Conservation (phyloP, 2,329 filamentous ascomycete genomes). For the Hypoxylon sp. region DNA sequence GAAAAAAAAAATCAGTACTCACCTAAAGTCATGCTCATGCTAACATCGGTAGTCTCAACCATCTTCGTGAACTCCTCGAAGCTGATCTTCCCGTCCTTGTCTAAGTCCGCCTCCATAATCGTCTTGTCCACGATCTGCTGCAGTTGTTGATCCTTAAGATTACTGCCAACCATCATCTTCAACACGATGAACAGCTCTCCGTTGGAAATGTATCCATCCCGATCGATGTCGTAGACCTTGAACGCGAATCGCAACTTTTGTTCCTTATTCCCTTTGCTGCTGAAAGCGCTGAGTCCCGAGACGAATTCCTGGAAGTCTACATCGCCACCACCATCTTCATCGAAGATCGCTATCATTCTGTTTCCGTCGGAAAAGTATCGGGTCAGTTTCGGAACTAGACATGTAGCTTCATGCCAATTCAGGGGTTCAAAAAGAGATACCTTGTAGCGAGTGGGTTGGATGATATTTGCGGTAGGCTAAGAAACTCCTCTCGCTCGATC, state of each 20-base stretch:
- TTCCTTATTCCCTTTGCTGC: conserved; percentile 98
- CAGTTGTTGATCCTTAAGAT: conserved; percentile 98
- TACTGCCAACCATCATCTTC: conserved; percentile 99
- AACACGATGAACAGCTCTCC: conserved; percentile 99
- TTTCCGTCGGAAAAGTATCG: neutral
- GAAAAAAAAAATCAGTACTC: conserved; percentile 55
- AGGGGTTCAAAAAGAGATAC: conserved; percentile 61
- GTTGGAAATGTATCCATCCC: conserved; percentile 98
- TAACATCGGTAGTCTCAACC: conserved; percentile 93
- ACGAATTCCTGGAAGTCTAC: conserved; percentile 99
- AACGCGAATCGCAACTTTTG: conserved; percentile 98
- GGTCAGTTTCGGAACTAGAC: conserved; percentile 11
- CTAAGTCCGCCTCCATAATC: conserved; percentile 98
- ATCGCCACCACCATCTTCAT: conserved; percentile 97
- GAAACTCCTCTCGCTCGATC: conserved; percentile 98
- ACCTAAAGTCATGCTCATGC: conserved; percentile 82
- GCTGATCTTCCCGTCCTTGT: conserved; percentile 97
- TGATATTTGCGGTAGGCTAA: conserved; percentile 96
- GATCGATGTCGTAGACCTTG: conserved; percentile 99
- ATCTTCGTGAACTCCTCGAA: conserved; percentile 99
- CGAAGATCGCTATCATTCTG: conserved; percentile 99
- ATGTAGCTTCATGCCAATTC: neutral
- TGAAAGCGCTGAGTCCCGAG: conserved; percentile 93
- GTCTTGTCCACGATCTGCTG: conserved; percentile 99
- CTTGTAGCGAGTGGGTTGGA: conserved; percentile 97